phyloP scores from a whole-genome alignment of 768 basidiomycete species.

The Termitomyces bulborhizus region DNA sequence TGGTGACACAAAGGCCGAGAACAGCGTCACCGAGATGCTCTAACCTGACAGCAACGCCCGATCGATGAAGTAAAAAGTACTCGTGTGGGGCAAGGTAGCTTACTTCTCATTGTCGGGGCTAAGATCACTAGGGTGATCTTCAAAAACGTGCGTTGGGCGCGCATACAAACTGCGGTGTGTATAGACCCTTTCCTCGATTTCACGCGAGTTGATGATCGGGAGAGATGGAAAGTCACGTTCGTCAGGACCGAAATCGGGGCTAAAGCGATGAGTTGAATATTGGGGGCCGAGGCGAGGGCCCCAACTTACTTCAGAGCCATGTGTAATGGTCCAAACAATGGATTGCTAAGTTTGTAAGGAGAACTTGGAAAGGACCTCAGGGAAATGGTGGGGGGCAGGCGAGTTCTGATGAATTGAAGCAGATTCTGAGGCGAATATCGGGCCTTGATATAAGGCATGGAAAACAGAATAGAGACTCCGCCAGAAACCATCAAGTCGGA shows the following conservation, averaged over 20 bases:
- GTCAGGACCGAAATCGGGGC: constrained; percentile 38
- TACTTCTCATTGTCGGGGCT: constrained; percentile 83
- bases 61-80: background rate
- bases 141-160: constrained; percentile 69
- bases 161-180: constrained; percentile 72
- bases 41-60: constrained; percentile 33
- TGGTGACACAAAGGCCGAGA: constrained; percentile 60
- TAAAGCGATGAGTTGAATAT: constrained; percentile 8
- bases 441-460: constrained; percentile 12
- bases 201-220: constrained; percentile 43
- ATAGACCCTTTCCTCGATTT: constrained; percentile 52
- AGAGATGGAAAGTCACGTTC: constrained; percentile 49
- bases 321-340: background rate
- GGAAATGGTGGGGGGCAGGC: constrained; percentile 8
- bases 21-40: constrained; percentile 79
- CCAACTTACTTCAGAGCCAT: constrained; percentile 15
- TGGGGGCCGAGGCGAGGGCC: background rate
- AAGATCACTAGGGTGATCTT: constrained; percentile 64
- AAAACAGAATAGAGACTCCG: constrained; percentile 13
- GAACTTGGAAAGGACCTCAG: constrained; percentile 13
- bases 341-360: background rate
- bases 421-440: constrained; percentile 9
- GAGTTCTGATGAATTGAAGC: constrained; percentile 1
- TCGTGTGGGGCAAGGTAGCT: constrained; percentile 11
- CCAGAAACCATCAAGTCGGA: constrained; percentile 4